These are phyloP conservation scores for Cutaneotrichosporon dermatis DNA, from an alignment of 1,284 basidiomycete genomes.

Conservation along the genomic window DNA sequence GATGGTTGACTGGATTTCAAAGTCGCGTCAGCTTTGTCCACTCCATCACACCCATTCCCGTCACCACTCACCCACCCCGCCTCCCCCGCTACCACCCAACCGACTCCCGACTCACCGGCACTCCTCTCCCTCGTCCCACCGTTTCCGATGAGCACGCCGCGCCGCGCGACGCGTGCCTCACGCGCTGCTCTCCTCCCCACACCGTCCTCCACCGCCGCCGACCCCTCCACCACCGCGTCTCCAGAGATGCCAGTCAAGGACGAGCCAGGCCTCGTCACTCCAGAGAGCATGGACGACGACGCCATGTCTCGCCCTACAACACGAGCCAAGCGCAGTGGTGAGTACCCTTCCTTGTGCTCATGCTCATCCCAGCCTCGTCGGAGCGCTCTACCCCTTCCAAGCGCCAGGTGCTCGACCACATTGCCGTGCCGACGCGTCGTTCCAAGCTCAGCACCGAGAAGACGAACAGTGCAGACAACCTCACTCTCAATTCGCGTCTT, in stretches of 20 bases:
- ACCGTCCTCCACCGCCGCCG: not conserved
- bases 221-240: not conserved
- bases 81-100: not conserved
- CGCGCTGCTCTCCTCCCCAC: not conserved
- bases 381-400: constrained; percentile 3
- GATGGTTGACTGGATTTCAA: no score
- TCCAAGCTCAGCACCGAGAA: constrained; percentile 37
- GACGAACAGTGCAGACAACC: constrained; percentile 37
- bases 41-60: no score
- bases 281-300: constrained; percentile 16
- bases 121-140: not conserved
- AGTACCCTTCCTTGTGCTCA: not conserved
- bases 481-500: constrained; percentile 29
- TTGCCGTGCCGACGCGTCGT: constrained; percentile 23
- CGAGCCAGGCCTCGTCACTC: constrained; percentile 9
- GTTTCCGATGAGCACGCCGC: not conserved
- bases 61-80: not conserved
- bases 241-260: constrained; percentile 5
- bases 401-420: constrained; percentile 26
- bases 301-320: constrained; percentile 3
- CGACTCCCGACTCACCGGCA: not conserved
- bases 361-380: not conserved
- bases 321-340: constrained; percentile 6
- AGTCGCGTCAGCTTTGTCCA: no score
- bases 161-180: not conserved